A percentile compares a stretch with the other conserved stretches of the same genome.
These are phyloP conservation scores for Terana coerulea DNA, from an alignment of 768 basidiomycete genomes.

Conservation along the genomic window DNA sequence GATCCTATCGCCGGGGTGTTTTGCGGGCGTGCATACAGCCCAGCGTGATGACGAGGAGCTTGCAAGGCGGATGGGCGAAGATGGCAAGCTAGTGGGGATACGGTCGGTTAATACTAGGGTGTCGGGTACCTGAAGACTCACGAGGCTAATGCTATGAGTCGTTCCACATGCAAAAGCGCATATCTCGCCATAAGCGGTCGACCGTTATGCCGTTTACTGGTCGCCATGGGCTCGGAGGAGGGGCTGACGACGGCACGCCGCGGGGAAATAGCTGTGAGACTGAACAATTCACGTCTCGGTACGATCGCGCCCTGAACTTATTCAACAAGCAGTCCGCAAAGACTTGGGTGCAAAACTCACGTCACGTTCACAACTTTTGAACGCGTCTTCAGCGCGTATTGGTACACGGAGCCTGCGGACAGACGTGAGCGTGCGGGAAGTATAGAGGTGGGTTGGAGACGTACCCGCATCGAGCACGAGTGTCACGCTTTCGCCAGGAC, in stretches of 20 bases:
- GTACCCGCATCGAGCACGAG: conserved; percentile 58
- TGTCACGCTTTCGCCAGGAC: conserved; percentile 60
- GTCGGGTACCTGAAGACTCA: no score
- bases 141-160: conserved; percentile 33
- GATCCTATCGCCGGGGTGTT: conserved; percentile 4
- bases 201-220: conserved; percentile 54
- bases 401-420: conserved; percentile 51
- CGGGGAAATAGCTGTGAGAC: conserved; percentile 58
- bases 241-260: conserved; percentile 21
- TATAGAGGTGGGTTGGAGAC: background rate
- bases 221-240: conserved; percentile 30
- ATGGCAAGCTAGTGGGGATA: background rate
- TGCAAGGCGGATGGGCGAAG: conserved; percentile 10
- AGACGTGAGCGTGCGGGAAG: background rate
- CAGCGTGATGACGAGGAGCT: conserved; percentile 4
- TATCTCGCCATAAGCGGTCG: conserved; percentile 64
- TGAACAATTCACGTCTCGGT: conserved; percentile 60
- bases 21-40: background rate
- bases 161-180: conserved; percentile 61
- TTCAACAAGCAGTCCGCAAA: conserved; percentile 7
- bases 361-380: conserved; percentile 67
- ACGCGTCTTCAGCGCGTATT: conserved; percentile 63
- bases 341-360: conserved; percentile 38
- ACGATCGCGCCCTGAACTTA: conserved; percentile 51
- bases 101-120: background rate